Evolutionary conservation across 2,329 filamentous ascomycete genomes (phyloP).

Genomic region (Colletotrichum horii): DNA sequence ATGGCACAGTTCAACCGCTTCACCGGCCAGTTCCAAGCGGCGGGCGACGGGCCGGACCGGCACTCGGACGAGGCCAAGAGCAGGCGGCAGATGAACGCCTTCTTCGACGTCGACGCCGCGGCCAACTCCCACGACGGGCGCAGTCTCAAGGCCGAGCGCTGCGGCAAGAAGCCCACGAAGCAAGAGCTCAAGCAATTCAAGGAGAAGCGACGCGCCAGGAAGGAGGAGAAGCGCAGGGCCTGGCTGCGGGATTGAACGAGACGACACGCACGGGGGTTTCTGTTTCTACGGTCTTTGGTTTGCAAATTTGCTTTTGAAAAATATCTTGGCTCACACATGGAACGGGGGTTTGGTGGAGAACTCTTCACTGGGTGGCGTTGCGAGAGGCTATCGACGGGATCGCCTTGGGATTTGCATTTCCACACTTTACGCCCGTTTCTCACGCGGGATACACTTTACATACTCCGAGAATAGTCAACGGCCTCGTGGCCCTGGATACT

Average conservation of each 20-base stretch:
- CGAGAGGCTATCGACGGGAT: background rate
- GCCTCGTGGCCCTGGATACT: conserved; percentile 17
- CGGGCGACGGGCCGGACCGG: conserved; percentile 71
- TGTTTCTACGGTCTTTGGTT: background rate
- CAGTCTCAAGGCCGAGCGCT: conserved; percentile 89
- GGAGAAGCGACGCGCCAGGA: conserved; percentile 85
- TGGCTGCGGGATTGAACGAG: conserved; percentile 80
- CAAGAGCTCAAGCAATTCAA: conserved; percentile 90
- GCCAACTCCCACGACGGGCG: conserved; percentile 89
- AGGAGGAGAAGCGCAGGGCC: conserved; percentile 91
- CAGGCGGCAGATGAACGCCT: conserved; percentile 87
- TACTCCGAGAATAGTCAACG: background rate
- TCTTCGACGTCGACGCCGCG: conserved; percentile 93
- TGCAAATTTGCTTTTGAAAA: background rate
- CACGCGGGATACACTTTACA: background rate
- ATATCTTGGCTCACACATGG: background rate
- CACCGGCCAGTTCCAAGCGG: conserved; percentile 81
- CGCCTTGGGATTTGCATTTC: background rate
- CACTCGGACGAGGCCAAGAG: conserved; percentile 90
- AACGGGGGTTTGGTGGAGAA: background rate
- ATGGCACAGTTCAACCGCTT: conserved; percentile 88
- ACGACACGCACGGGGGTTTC: background rate
- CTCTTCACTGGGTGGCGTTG: conserved; percentile 17
- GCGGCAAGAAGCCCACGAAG: conserved; percentile 83
- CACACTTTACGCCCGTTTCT: background rate